Percentiles rank a stretch among this genome's conserved stretches.
phyloP scores from a whole-genome alignment of 1,284 basidiomycete genomes.

The Cryptococcus hybrid region DNA sequence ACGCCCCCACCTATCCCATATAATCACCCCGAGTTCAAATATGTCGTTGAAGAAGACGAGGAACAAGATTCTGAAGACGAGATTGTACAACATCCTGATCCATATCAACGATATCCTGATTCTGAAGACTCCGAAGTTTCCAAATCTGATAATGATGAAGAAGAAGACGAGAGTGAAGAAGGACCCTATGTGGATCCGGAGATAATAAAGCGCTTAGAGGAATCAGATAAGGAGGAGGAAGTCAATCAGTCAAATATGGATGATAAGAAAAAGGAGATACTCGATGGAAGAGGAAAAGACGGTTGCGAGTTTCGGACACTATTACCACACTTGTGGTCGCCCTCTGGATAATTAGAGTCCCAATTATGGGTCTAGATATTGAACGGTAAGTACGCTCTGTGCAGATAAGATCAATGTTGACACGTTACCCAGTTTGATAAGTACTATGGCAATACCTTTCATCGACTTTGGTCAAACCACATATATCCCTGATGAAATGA shows the following conservation, averaged over 20 bases:
- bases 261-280: not conserved
- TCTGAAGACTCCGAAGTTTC: not conserved
- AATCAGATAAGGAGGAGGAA: slow-evolving; percentile 24
- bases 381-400: slow-evolving; percentile 56
- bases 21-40: not conserved
- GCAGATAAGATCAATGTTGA: no score
- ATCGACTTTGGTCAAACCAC: slow-evolving; percentile 63
- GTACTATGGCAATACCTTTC: slow-evolving; percentile 74
- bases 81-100: not conserved
- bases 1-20: no score
- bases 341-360: slow-evolving; percentile 74
- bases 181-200: slow-evolving; percentile 29
- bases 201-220: slow-evolving; percentile 11
- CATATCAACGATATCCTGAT: not conserved
- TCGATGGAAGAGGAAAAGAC: slow-evolving; percentile 13
- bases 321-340: slow-evolving; percentile 59
- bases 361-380: slow-evolving; percentile 70
- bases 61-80: slow-evolving; percentile 1
- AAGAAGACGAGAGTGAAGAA: slow-evolving; percentile 23
- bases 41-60: slow-evolving; percentile 3
- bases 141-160: not conserved
- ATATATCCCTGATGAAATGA: slow-evolving; percentile 64
- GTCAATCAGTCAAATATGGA: not conserved
- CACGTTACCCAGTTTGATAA: slow-evolving; percentile 51
- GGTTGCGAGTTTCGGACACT: slow-evolving; percentile 30